phyloP scores from a whole-genome alignment of 305 asterid genomes.

The Caryopteris hybrid region DNA sequence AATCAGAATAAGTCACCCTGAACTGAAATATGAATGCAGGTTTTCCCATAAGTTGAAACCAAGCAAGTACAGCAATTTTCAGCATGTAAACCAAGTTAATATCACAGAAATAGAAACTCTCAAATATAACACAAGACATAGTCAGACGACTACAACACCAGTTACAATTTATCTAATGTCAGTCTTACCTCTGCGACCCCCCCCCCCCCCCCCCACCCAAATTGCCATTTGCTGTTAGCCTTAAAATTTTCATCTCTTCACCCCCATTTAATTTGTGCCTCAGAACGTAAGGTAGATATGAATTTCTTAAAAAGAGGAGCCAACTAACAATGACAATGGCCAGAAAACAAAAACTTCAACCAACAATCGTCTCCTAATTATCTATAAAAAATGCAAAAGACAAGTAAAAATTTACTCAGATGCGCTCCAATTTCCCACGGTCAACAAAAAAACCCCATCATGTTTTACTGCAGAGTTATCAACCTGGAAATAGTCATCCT shows the following conservation, averaged over 20 bases:
- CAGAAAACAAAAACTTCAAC: neutral
- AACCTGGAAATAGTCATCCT: constrained; percentile 91
- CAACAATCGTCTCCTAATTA: neutral
- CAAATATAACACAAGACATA: neutral
- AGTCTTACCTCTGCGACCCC: neutral
- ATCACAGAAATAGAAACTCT: neutral
- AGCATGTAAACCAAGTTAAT: neutral
- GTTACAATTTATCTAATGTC: constrained; percentile 1
- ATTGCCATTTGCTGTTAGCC: neutral
- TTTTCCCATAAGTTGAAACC: neutral
- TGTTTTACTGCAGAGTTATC: constrained; percentile 78
- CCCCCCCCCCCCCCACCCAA: too few relatives aligned
- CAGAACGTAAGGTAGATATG: neutral
- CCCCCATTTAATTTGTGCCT: neutral
- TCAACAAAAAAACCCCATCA: constrained; percentile 85
- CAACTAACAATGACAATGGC: neutral
- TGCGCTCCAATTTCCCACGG: constrained; percentile 80
- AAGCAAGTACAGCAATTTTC: neutral
- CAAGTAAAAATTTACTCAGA: constrained; percentile 46
- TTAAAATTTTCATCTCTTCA: neutral
- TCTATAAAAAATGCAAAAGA: constrained; percentile 1
- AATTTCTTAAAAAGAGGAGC: neutral
- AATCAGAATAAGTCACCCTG: neutral
- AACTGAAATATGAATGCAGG: neutral
- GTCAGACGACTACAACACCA: constrained; percentile 1